Evolutionary conservation across 2,329 filamentous ascomycete species (phyloP).

Genomic region (Dendryphion nanum): DNA sequence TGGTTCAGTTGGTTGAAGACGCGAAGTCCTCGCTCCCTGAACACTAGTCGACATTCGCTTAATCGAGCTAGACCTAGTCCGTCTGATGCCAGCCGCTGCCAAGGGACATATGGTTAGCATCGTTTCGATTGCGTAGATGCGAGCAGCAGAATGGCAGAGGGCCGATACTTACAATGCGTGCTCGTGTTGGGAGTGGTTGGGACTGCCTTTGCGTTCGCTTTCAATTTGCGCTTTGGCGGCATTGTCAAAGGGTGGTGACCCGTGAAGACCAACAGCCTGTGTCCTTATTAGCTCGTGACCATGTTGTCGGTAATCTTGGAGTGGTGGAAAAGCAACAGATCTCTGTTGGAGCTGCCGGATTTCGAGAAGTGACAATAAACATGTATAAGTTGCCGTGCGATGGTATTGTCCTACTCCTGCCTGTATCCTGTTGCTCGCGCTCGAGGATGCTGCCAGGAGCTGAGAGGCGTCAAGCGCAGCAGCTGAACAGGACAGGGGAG

Average conservation of each 20-base stretch:
- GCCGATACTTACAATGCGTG: no score
- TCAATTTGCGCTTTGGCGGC: constrained; percentile 34
- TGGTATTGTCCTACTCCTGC: no score
- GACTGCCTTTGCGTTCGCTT: constrained; percentile 19
- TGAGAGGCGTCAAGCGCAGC: no score
- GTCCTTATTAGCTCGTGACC: constrained; percentile 17
- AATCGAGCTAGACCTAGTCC: constrained; percentile 34
- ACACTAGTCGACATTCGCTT: constrained; percentile 36
- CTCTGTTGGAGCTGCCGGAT: no score
- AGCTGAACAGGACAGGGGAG: no score
- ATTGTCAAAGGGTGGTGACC: constrained; percentile 21
- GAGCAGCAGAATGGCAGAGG: not conserved
- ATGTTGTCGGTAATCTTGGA: no score
- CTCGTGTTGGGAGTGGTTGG: no score
- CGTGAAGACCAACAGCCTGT: not conserved
- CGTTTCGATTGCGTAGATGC: not conserved
- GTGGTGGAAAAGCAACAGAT: no score
- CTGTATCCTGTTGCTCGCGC: no score
- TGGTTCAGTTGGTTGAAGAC: constrained; percentile 47
- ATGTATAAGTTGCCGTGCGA: no score
- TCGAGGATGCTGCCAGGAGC: no score
- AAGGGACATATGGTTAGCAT: constrained; percentile 33
- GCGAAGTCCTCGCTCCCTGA: constrained; percentile 33
- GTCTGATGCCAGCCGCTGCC: constrained; percentile 30
- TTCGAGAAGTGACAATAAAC: no score